These are phyloP conservation scores for Mimosa pudica DNA, from an alignment of 306 rosid species.

Conservation along the genomic window DNA sequence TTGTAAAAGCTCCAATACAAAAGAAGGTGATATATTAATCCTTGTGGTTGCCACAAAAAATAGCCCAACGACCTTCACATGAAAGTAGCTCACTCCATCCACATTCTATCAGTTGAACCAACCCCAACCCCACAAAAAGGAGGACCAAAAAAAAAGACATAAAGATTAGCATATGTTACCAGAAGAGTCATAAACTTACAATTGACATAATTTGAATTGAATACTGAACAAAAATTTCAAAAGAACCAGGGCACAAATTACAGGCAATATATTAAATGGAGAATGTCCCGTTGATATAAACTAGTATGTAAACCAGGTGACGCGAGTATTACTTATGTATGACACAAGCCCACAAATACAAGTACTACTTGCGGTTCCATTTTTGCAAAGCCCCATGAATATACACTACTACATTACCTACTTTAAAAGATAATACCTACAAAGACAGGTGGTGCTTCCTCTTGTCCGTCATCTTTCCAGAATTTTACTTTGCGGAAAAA, in stretches of 20 bases:
- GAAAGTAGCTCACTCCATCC: conserved; percentile 90
- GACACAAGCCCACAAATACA: conserved; percentile 1
- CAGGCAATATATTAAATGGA: conserved; percentile 4
- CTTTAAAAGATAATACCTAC: conserved; percentile 84
- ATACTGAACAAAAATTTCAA: not conserved
- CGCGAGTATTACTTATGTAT: conserved; percentile 1
- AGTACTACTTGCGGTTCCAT: conserved; percentile 2
- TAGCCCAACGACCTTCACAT: conserved; percentile 84
- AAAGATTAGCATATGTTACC: conserved; percentile 29
- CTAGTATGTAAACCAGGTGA: conserved; percentile 15
- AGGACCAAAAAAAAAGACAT: not conserved
- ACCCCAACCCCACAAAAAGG: not conserved
- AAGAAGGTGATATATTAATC: conserved; percentile 69
- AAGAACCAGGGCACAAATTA: conserved; percentile 6
- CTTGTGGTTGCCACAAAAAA: conserved; percentile 87
- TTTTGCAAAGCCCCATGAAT: conserved; percentile 21
- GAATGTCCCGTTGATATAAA: conserved; percentile 20
- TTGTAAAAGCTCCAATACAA: conserved; percentile 85
- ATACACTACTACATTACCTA: conserved; percentile 35
- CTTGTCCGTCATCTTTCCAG: conserved; percentile 82
- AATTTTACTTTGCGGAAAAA: conserved; percentile 85
- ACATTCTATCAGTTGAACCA: conserved; percentile 53
- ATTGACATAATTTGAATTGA: not conserved
- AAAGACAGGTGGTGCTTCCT: conserved; percentile 97
- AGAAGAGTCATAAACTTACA: not conserved